Evolutionary conservation across 331 rosid genomes (phyloP).

Genomic region (Quercus lobata): DNA sequence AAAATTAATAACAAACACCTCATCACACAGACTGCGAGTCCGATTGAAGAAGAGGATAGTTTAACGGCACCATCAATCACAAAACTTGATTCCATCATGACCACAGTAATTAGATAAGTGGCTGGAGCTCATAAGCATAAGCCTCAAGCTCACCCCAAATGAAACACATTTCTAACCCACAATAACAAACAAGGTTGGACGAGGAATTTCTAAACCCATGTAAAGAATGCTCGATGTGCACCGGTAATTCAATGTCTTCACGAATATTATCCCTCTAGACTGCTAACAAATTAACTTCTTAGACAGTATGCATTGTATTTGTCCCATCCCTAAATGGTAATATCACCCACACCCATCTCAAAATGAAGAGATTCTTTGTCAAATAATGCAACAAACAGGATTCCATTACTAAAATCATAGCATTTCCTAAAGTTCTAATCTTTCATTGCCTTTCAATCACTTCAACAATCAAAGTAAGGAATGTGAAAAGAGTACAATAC

Average conservation of each 20-base stretch:
- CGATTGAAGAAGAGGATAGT: too few species aligned
- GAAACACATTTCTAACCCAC: not conserved
- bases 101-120: not conserved
- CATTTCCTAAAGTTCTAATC: not conserved
- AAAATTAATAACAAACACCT: too few species aligned
- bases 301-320: not conserved
- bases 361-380: not conserved
- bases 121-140: not conserved
- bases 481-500: not conserved
- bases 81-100: too few species aligned
- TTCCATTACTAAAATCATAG: not conserved
- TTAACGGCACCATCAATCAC: too few species aligned
- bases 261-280: not conserved
- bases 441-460: not conserved
- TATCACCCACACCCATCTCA: not conserved
- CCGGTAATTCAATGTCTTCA: too few species aligned
- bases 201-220: not conserved
- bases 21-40: too few species aligned
- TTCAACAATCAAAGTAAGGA: not conserved
- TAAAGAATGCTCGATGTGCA: not conserved
- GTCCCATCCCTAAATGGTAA: not conserved
- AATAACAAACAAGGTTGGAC: not conserved
- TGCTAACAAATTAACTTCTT: not conserved
- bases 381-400: not conserved
- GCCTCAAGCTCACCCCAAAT: not conserved